Conservation (phyloP, 345 rosid species). For the Salix suchowensis region DNA sequence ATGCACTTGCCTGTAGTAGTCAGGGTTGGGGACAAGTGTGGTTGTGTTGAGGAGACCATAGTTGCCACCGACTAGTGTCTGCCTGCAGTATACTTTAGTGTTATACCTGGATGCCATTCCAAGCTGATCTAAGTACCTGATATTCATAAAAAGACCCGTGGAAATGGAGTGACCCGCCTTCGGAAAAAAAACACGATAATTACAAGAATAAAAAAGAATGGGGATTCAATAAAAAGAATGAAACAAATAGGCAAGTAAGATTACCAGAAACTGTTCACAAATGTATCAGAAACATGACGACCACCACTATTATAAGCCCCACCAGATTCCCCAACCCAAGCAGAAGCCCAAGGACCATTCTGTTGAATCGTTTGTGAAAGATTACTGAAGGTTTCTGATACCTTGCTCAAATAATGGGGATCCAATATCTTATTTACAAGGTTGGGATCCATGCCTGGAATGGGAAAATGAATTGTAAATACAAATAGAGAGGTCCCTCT, state of each 20-base stretch:
- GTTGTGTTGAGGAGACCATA: conserved; percentile 74
- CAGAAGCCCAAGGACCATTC: conserved; percentile 83
- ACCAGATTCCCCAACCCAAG: conserved; percentile 99
- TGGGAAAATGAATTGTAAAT: background rate
- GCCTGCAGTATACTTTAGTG: conserved; percentile 97
- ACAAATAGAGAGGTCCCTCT: background rate
- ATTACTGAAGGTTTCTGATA: conserved; percentile 51
- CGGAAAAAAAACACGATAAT: background rate
- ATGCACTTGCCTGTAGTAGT: conserved; percentile 80
- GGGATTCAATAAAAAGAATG: background rate
- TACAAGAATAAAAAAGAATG: background rate
- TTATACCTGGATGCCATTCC: conserved; percentile 90
- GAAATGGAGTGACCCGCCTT: background rate
- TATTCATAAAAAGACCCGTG: background rate
- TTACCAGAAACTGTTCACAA: conserved; percentile 93
- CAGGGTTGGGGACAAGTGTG: conserved; percentile 74
- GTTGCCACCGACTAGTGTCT: conserved; percentile 85
- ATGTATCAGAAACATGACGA: conserved; percentile 69
- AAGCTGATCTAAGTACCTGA: conserved; percentile 96
- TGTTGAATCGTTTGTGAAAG: conserved; percentile 48
- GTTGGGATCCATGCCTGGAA: conserved; percentile 73
- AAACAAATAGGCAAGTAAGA: conserved; percentile 3
- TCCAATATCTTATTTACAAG: conserved; percentile 73
- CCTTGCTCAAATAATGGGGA: conserved; percentile 55
- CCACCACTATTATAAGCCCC: conserved; percentile 98